Conservation (phyloP, 441 rosid genomes). For the Hura crepitans region DNA sequence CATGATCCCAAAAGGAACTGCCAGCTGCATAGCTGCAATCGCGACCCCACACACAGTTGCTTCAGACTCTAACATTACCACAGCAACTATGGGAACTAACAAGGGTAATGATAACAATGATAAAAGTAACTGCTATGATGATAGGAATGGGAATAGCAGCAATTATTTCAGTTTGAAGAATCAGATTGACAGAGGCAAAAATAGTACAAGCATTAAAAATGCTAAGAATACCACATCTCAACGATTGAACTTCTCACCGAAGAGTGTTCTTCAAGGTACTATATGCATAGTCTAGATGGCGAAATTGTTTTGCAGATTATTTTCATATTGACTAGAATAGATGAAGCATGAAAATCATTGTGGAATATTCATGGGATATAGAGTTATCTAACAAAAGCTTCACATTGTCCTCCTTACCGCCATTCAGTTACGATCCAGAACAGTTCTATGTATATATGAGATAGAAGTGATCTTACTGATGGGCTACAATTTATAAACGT, state of each 20-base stretch:
- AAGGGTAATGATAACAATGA: constrained; percentile 13
- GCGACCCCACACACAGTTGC: not conserved
- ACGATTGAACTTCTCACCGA: constrained; percentile 48
- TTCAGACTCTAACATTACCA: constrained; percentile 25
- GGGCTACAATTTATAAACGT: too few relatives aligned
- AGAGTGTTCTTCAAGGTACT: constrained; percentile 67
- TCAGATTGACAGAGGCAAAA: constrained; percentile 23
- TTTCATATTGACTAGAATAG: not conserved
- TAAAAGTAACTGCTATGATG: constrained; percentile 16
- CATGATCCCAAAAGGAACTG: not conserved
- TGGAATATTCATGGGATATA: not conserved
- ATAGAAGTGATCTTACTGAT: too few relatives aligned
- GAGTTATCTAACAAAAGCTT: too few relatives aligned
- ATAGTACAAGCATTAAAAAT: constrained; percentile 22
- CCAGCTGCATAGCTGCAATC: not conserved
- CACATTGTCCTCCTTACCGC: too few relatives aligned
- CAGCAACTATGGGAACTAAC: constrained; percentile 14
- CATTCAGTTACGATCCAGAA: too few relatives aligned
- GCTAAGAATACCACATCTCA: constrained; percentile 23
- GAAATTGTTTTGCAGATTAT: not conserved
- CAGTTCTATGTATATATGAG: too few relatives aligned
- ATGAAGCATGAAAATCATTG: not conserved
- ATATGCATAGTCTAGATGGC: not conserved
- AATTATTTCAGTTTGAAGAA: constrained; percentile 17
- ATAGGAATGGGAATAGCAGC: constrained; percentile 26